Evolutionary conservation across 2,329 filamentous ascomycete genomes (phyloP), one percentile per base, ranked within the genome.

Genomic region (Fusarium fracticaudum): DNA sequence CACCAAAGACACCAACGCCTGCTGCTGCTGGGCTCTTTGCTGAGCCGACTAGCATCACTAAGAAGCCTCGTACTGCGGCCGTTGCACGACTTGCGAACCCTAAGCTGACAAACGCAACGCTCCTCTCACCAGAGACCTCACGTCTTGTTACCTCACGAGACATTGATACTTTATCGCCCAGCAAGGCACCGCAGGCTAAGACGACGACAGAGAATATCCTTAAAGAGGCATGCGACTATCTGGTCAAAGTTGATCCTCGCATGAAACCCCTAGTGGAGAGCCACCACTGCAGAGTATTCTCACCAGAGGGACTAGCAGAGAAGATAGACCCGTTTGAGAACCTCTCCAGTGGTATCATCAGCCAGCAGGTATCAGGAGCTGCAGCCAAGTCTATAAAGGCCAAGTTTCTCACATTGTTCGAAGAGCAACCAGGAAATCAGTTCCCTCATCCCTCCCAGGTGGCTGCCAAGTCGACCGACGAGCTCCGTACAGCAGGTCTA

Each of bases 341-440:
- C 65, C 87, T 99, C 40, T 89, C 90, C 44, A 95, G 92, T 81
- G 93, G 95, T 59, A 98, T 99, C 80, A 97, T 98, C 77, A 95
- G 94, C 60, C 96, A 98, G 84, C 96, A 99, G 85, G 96, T 99
- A 26, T 98, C 95, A 2, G 95, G 96, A 24, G 94, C 95, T 11
- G 96, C 96, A 2, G 96, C 96, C 18, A 92, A 90, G 75, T 93
- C 93, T 11, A 98, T 99, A 84, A 95, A 96, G 81, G 89, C 89
- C 57, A 96, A 94, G 73, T 98, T 98, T 81, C 84, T 97, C 26
- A 87, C 85, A 4, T 84, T 98, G 11, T 98, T 98, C 41, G 81
- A 84, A 41, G 77, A 83, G 11, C 79, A 82, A 55, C 68, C 79
- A 24, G 60, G 58, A 9, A 78, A 79, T 17, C 78, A 77, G 41